Conservation (phyloP, 441 rosid genomes). For the Eruca vesicaria region DNA sequence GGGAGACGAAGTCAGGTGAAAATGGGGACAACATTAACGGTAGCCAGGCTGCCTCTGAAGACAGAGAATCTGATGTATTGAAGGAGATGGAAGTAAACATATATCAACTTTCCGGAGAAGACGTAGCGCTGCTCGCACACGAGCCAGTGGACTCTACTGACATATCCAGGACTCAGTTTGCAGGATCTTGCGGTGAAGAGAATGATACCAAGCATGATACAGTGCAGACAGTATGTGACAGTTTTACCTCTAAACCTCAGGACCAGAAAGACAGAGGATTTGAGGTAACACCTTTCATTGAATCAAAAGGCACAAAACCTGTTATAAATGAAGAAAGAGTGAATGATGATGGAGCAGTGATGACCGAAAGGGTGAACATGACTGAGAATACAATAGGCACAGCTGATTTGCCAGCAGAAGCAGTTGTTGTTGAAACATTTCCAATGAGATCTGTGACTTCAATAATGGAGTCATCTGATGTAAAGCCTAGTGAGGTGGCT, state of each 20-base stretch:
- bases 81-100: conserved; percentile 27
- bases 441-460: conserved; percentile 43
- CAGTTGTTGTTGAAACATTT: conserved; percentile 60
- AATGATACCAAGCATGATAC: neutral
- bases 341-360: conserved; percentile 20
- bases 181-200: conserved; percentile 16
- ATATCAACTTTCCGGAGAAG: conserved; percentile 2
- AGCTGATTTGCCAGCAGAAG: conserved; percentile 42
- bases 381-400: conserved; percentile 22
- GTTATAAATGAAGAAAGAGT: conserved; percentile 27
- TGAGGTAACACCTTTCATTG: conserved; percentile 5
- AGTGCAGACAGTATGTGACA: neutral
- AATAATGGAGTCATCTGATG: conserved; percentile 18
- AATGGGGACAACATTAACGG: conserved; percentile 36
- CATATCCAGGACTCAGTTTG: conserved; percentile 13
- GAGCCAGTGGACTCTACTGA: conserved; percentile 4
- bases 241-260: conserved; percentile 5
- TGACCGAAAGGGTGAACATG: conserved; percentile 37
- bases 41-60: conserved; percentile 27
- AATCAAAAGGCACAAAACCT: conserved; percentile 1
- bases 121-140: neutral
- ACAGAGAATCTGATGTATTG: conserved; percentile 32
- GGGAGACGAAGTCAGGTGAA: conserved; percentile 29
- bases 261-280: neutral
- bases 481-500: conserved; percentile 21